Conservation (phyloP, 805 yeast genomes). For the Clavispora fructus region DNA sequence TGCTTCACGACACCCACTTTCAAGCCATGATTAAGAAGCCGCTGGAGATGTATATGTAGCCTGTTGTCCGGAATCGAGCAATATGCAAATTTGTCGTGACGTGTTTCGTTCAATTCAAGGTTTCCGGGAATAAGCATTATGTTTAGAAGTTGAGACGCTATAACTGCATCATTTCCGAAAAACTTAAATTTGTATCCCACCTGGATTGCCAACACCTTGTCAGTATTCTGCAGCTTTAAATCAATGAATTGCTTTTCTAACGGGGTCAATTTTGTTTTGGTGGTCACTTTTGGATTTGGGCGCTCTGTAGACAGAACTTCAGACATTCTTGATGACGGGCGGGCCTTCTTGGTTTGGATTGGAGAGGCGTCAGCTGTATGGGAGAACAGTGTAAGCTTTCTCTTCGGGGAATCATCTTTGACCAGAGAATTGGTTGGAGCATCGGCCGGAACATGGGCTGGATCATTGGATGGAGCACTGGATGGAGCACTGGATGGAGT, state of each 20-base stretch:
- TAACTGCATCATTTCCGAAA: slow-evolving; percentile 77
- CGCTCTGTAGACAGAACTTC: neutral
- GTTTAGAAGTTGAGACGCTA: slow-evolving; percentile 60
- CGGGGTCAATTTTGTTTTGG: slow-evolving; percentile 44
- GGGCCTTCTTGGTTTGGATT: neutral
- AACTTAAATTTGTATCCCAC: slow-evolving; percentile 91
- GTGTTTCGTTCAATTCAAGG: slow-evolving; percentile 45
- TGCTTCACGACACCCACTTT: slow-evolving; percentile 89
- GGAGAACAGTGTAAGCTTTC: neutral
- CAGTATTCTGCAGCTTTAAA: slow-evolving; percentile 54
- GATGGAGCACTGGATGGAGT: too few relatives aligned
- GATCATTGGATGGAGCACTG: too few relatives aligned
- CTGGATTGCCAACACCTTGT: slow-evolving; percentile 73
- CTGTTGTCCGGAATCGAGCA: slow-evolving; percentile 80
- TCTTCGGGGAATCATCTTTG: neutral
- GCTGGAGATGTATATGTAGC: slow-evolving; percentile 68
- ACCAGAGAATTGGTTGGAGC: too few relatives aligned
- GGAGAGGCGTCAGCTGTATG: neutral
- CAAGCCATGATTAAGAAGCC: slow-evolving; percentile 64
- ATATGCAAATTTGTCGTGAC: slow-evolving; percentile 61
- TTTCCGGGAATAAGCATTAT: slow-evolving; percentile 73
- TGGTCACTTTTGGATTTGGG: neutral
- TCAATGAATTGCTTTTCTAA: slow-evolving; percentile 72
- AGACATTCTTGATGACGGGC: neutral
- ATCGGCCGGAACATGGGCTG: too few relatives aligned